These are phyloP conservation scores for Nemania sp. DNA, from an alignment of 2,329 filamentous ascomycete genomes.

Conservation along the genomic window DNA sequence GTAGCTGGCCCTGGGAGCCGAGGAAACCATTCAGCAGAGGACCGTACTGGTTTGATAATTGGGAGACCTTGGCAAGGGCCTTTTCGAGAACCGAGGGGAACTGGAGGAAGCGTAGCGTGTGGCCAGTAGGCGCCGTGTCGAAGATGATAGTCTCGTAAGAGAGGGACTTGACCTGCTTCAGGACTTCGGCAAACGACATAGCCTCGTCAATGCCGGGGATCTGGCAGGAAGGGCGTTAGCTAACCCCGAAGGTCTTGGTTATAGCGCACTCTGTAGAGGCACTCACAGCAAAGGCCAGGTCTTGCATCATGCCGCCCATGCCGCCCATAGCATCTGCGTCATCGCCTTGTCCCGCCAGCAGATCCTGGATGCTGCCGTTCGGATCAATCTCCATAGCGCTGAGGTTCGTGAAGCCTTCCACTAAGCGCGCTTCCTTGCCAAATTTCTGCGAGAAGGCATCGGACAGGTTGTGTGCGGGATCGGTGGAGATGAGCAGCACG, in stretches of 20 bases:
- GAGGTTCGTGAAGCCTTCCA: conserved; percentile 90
- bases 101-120: conserved; percentile 97
- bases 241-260: neutral
- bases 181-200: conserved; percentile 98
- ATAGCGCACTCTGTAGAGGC: neutral
- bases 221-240: conserved; percentile 48
- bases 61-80: conserved; percentile 93
- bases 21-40: conserved; percentile 94
- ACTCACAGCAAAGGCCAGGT: conserved; percentile 88
- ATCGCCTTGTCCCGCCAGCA: conserved; percentile 76
- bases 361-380: conserved; percentile 95
- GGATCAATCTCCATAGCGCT: conserved; percentile 99
- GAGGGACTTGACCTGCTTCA: conserved; percentile 98
- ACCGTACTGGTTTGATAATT: conserved; percentile 91
- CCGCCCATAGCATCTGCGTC: conserved; percentile 63
- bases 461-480: conserved; percentile 95
- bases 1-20: conserved; percentile 72
- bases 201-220: conserved; percentile 98
- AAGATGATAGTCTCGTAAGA: conserved; percentile 99
- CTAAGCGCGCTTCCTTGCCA: conserved; percentile 92
- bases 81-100: conserved; percentile 98
- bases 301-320: conserved; percentile 97
- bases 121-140: conserved; percentile 95
- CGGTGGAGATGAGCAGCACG: conserved; percentile 96
- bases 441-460: conserved; percentile 99